Evolutionary conservation across 352 stramenopile genomes (phyloP).

Genomic region (Phytopythium litorale): DNA sequence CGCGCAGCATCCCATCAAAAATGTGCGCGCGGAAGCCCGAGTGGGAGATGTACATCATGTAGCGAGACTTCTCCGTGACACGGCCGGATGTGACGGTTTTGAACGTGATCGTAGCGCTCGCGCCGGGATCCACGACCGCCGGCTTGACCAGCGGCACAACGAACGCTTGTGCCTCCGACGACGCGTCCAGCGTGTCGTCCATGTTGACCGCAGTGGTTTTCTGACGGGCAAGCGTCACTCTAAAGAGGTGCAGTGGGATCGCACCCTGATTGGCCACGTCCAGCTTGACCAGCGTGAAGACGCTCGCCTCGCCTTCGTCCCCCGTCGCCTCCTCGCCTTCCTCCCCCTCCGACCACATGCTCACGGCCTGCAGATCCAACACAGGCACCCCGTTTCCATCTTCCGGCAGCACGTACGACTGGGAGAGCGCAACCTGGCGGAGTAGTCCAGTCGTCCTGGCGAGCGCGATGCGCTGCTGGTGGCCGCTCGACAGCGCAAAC

Average conservation of each 20-base stretch:
- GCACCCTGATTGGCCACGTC: conserved; percentile 35
- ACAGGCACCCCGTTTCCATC: conserved; percentile 39
- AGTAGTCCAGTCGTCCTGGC: conserved; percentile 25
- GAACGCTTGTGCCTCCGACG: conserved; percentile 10
- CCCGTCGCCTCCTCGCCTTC: conserved; percentile 6
- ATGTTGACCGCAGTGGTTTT: background rate
- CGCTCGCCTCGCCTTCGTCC: conserved; percentile 5
- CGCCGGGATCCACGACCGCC: conserved; percentile 24
- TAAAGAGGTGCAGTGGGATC: conserved; percentile 47
- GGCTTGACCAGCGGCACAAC: conserved; percentile 27
- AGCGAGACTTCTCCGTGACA: conserved; percentile 25
- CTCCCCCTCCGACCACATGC: conserved; percentile 30
- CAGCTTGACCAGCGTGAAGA: conserved; percentile 33
- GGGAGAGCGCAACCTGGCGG: conserved; percentile 24
- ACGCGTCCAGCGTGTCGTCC: conserved; percentile 5
- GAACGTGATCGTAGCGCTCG: conserved; percentile 21
- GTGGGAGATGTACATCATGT: conserved; percentile 60
- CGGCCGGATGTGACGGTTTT: conserved; percentile 21
- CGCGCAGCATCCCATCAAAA: conserved; percentile 40
- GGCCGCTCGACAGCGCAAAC: conserved; percentile 17
- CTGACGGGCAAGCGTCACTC: conserved; percentile 19
- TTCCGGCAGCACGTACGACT: conserved; percentile 26
- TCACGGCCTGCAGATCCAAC: conserved; percentile 28
- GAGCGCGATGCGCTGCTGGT: conserved; percentile 16
- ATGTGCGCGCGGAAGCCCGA: conserved; percentile 49